These are phyloP conservation scores for Peltaster fructicola DNA, from an alignment of 2,329 filamentous ascomycete species.

Conservation along the genomic window DNA sequence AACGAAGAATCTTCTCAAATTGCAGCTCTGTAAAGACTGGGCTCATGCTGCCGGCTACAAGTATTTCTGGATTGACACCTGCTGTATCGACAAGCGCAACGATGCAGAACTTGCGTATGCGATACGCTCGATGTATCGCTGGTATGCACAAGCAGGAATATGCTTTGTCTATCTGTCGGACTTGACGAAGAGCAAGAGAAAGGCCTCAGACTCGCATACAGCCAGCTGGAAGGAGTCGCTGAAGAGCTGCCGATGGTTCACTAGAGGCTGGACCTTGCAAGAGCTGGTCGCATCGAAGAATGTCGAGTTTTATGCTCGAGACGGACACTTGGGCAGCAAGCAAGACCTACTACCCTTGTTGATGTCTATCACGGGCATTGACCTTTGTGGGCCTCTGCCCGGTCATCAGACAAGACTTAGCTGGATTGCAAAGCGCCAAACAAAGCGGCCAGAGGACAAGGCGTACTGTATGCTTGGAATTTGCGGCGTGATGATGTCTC, in stretches of 20 bases:
- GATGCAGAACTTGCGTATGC: constrained; percentile 7
- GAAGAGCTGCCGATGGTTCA: constrained; percentile 6
- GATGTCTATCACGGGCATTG: constrained; percentile 4
- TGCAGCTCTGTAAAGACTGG: constrained; percentile 3
- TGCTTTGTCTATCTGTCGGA: constrained; percentile 9
- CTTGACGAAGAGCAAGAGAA: constrained; percentile 3
- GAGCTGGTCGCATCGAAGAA: constrained; percentile 6
- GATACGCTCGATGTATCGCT: constrained; percentile 10
- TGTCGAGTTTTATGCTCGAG: constrained; percentile 4
- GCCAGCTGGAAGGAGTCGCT: constrained; percentile 1
- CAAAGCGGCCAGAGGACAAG: constrained; percentile 21
- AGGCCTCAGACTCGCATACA: constrained; percentile 1
- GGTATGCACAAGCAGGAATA: constrained; percentile 6
- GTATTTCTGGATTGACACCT: constrained; percentile 11
- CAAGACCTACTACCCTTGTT: constrained; percentile 2
- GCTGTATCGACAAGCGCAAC: constrained; percentile 10
- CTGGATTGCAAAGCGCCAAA: constrained; percentile 5
- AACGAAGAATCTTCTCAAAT: constrained; percentile 2
- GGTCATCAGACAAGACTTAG: constrained; percentile 2
- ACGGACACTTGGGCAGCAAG: constrained; percentile 4
- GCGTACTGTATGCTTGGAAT: constrained; percentile 29
- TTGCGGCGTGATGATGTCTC: constrained; percentile 26
- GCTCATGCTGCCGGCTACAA: constrained; percentile 2
- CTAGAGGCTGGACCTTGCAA: constrained; percentile 9
- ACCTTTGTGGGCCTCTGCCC: constrained; percentile 3